Percentiles rank a stretch among this genome's conserved stretches.
phyloP scores from a whole-genome alignment of 148 eudicot species.

The Persicaria maculosa region DNA sequence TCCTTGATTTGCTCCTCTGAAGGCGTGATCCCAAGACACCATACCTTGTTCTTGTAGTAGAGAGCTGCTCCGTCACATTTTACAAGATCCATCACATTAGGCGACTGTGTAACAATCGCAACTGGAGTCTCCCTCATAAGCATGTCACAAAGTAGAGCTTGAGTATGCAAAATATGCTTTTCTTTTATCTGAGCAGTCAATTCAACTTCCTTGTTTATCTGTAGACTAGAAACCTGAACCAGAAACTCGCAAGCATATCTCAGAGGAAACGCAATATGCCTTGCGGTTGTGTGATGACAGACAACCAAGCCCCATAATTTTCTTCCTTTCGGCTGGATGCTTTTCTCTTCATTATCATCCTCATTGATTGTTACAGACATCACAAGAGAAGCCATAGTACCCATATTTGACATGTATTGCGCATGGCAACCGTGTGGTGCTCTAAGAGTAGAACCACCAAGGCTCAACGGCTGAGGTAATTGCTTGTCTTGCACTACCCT shows the following conservation, averaged over 20 bases:
- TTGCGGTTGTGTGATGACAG: constrained; percentile 66
- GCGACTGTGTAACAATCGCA: constrained; percentile 65
- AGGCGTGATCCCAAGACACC: constrained; percentile 63
- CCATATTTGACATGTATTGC: constrained; percentile 86
- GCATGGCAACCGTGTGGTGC: constrained; percentile 88
- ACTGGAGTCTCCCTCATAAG: constrained; percentile 67
- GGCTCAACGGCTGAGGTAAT: constrained; percentile 60
- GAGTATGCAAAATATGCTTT: constrained; percentile 56
- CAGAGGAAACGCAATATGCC: constrained; percentile 61
- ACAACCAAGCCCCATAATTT: constrained; percentile 90
- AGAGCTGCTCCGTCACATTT: constrained; percentile 83
- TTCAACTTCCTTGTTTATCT: constrained; percentile 68
- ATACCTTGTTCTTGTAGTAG: constrained; percentile 38
- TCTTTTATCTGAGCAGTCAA: constrained; percentile 58
- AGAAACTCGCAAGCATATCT: constrained; percentile 81
- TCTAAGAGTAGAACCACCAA: constrained; percentile 67
- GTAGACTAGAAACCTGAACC: constrained; percentile 71
- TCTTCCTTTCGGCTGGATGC: constrained; percentile 39
- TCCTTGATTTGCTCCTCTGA: constrained; percentile 51
- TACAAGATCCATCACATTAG: constrained; percentile 80
- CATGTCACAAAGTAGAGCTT: constrained; percentile 85
- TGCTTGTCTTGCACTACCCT: constrained; percentile 59
- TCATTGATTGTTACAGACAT: constrained; percentile 66
- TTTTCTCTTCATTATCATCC: constrained; percentile 45
- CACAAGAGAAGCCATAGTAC: constrained; percentile 73